Percentiles rank a stretch among this genome's conserved stretches.
These are phyloP conservation scores for Bimuria novae-zelandiae DNA, from an alignment of 2,329 filamentous ascomycete genomes.

Conservation along the genomic window DNA sequence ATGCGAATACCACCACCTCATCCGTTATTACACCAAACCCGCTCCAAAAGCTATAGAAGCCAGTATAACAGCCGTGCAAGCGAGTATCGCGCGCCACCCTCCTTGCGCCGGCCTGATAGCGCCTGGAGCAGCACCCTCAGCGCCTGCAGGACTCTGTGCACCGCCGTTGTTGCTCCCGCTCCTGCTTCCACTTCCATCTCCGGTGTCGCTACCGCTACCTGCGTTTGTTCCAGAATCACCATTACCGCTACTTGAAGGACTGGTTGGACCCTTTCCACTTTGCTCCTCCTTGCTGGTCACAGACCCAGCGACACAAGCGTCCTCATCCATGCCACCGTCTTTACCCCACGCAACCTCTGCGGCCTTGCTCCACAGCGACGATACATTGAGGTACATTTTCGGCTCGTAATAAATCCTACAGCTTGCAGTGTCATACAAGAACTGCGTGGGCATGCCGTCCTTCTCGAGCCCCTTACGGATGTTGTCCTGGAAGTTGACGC, in stretches of 20 bases:
- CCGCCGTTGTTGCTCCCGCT: constrained; percentile 3
- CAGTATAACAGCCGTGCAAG: constrained; percentile 14
- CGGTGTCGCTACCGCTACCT: constrained; percentile 9
- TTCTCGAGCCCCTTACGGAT: constrained; percentile 38
- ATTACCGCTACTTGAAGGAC: constrained; percentile 15
- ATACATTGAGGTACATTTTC: constrained; percentile 57
- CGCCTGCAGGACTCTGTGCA: constrained; percentile 3
- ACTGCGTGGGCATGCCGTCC: constrained; percentile 58
- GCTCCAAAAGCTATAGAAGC: constrained; percentile 18
- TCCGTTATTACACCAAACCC: constrained; percentile 13
- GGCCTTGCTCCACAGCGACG: constrained; percentile 56
- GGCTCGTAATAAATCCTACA: constrained; percentile 65
- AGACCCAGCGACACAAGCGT: constrained; percentile 34
- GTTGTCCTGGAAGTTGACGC: constrained; percentile 48
- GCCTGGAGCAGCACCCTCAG: constrained; percentile 17
- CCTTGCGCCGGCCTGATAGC: constrained; percentile 3
- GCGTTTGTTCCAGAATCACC: not conserved
- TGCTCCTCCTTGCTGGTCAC: constrained; percentile 33
- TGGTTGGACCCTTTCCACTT: constrained; percentile 29
- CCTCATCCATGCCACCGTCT: constrained; percentile 32
- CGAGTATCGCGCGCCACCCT: constrained; percentile 17
- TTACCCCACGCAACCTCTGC: constrained; percentile 36
- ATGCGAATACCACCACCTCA: not conserved
- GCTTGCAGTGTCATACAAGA: constrained; percentile 64
- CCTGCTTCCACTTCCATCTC: constrained; percentile 7